phyloP scores from a whole-genome alignment of 2,329 filamentous ascomycete species.

The Rachicladosporium sp. region DNA sequence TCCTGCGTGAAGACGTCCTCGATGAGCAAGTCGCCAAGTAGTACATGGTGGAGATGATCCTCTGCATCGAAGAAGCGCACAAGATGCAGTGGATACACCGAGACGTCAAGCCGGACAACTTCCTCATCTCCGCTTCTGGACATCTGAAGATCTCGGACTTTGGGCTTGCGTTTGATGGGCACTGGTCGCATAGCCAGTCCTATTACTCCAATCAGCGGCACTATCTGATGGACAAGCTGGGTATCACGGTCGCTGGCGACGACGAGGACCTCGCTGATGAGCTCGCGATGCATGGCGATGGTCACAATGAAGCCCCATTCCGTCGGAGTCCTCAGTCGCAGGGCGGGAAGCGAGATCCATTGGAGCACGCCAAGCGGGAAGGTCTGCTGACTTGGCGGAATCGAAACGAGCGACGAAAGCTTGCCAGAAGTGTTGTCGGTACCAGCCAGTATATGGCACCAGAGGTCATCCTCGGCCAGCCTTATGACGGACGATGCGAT shows the following conservation, averaged over 20 bases:
- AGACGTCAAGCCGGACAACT: slow-evolving; percentile 95
- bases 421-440: slow-evolving; percentile 78
- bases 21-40: slow-evolving; percentile 68
- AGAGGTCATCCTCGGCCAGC: slow-evolving; percentile 70
- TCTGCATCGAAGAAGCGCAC: slow-evolving; percentile 89
- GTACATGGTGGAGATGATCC: slow-evolving; percentile 91
- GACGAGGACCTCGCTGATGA: slow-evolving; percentile 50
- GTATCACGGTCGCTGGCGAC: slow-evolving; percentile 63
- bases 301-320: neutral
- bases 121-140: slow-evolving; percentile 74
- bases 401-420: slow-evolving; percentile 46
- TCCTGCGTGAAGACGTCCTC: slow-evolving; percentile 75
- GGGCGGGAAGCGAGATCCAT: slow-evolving; percentile 12
- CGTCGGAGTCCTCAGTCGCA: slow-evolving; percentile 3
- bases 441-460: slow-evolving; percentile 98
- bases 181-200: slow-evolving; percentile 81
- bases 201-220: slow-evolving; percentile 81
- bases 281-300: slow-evolving; percentile 2
- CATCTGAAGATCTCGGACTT: slow-evolving; percentile 96
- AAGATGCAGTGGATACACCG: slow-evolving; percentile 82
- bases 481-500: slow-evolving; percentile 87
- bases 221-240: slow-evolving; percentile 62
- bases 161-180: slow-evolving; percentile 85
- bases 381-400: slow-evolving; percentile 32
- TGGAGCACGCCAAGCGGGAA: slow-evolving; percentile 16